Conservation (phyloP, 2,329 filamentous ascomycete genomes). For the Calonectria pteridis region DNA sequence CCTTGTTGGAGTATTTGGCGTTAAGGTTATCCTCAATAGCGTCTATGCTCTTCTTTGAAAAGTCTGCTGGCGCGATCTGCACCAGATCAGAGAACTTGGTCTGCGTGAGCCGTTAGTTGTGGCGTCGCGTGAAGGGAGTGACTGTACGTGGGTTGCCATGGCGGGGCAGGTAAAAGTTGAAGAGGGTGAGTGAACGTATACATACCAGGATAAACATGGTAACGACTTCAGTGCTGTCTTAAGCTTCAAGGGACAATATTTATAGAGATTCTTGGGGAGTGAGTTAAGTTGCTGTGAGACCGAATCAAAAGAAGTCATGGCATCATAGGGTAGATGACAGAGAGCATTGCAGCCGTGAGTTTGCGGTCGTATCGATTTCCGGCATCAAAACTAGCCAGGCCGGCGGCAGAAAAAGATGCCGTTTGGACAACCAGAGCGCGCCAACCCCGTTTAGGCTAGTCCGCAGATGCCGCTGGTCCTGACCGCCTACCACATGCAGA, state of each 20-base stretch:
- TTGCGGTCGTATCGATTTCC: slow-evolving; percentile 14
- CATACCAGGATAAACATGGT: slow-evolving; percentile 66
- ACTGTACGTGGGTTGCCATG: neutral
- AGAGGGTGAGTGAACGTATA: neutral
- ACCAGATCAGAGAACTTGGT: slow-evolving; percentile 95
- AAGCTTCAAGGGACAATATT: neutral
- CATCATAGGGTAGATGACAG: neutral
- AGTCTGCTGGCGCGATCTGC: slow-evolving; percentile 90
- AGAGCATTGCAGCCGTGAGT: slow-evolving; percentile 5
- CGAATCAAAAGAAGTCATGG: slow-evolving; percentile 6
- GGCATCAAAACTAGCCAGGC: slow-evolving; percentile 19
- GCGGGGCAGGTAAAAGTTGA: slow-evolving; percentile 7
- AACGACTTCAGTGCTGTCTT: neutral
- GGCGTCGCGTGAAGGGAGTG: slow-evolving; percentile 12
- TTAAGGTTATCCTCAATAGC: slow-evolving; percentile 98
- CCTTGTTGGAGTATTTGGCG: slow-evolving; percentile 94
- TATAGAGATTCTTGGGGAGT: neutral
- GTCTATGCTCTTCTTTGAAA: slow-evolving; percentile 83
- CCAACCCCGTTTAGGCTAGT: slow-evolving; percentile 16
- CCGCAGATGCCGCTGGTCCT: neutral
- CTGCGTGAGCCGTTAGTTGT: slow-evolving; percentile 59
- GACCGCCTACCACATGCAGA: slow-evolving; percentile 24
- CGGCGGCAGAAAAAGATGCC: slow-evolving; percentile 42
- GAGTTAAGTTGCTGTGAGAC: neutral
- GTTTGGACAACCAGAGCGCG: neutral